Evolutionary conservation across 768 basidiomycete genomes (phyloP).

Genomic region (Boletellus emodensis): DNA sequence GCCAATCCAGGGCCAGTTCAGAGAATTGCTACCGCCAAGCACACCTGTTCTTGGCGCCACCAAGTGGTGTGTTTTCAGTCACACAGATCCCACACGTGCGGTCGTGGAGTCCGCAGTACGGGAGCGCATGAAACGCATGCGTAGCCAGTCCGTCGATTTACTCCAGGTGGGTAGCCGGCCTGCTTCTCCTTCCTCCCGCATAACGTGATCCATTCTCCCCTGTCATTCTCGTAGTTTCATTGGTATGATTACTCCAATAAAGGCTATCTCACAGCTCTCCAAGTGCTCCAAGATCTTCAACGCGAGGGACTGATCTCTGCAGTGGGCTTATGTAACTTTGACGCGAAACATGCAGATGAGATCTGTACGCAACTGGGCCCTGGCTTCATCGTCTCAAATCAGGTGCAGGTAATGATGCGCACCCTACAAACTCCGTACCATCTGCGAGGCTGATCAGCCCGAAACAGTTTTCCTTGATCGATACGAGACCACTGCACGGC

Average conservation of each 20-base stretch:
- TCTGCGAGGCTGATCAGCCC: slow-evolving; percentile 7
- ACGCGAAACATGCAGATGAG: slow-evolving; percentile 69
- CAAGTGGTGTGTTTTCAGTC: slow-evolving; percentile 81
- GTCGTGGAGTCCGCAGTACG: slow-evolving; percentile 60
- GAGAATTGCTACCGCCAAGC: slow-evolving; percentile 39
- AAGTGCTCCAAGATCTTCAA: slow-evolving; percentile 57
- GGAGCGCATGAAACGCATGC: slow-evolving; percentile 71
- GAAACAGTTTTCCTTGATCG: slow-evolving; percentile 73
- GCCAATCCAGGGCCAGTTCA: slow-evolving; percentile 62
- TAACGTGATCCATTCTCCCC: background rate
- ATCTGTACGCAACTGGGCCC: slow-evolving; percentile 73
- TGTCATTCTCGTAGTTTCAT: slow-evolving; percentile 51
- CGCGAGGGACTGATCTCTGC: slow-evolving; percentile 55
- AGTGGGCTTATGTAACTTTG: slow-evolving; percentile 81
- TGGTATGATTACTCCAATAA: slow-evolving; percentile 67
- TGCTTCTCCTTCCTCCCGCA: background rate
- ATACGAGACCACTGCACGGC: slow-evolving; percentile 70
- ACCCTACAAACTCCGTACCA: background rate
- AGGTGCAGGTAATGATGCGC: slow-evolving; percentile 60
- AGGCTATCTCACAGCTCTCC: slow-evolving; percentile 45
- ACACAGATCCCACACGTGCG: slow-evolving; percentile 45
- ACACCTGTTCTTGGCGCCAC: slow-evolving; percentile 64
- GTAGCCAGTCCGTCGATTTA: slow-evolving; percentile 55
- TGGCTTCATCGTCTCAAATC: slow-evolving; percentile 73
- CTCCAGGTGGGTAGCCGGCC: slow-evolving; percentile 49